phyloP scores from a whole-genome alignment of 2,329 filamentous ascomycete genomes.

The Pseudomassariella vexata region DNA sequence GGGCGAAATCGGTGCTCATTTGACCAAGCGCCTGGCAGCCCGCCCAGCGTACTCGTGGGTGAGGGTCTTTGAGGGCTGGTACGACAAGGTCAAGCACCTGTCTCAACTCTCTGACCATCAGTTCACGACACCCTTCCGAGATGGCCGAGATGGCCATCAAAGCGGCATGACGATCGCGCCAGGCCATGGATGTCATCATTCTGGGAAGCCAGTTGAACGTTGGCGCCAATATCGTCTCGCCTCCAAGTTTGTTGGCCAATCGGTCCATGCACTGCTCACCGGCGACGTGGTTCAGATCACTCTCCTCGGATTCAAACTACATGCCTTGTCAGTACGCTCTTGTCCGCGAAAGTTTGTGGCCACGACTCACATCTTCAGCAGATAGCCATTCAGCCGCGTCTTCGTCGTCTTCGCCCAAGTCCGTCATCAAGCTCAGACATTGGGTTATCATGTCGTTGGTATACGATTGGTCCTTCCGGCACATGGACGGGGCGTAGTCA shows the following conservation, averaged over 20 bases:
- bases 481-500: slow-evolving; percentile 90
- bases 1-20: slow-evolving; percentile 99
- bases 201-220: slow-evolving; percentile 96
- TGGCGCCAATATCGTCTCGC: slow-evolving; percentile 83
- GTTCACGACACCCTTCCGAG: slow-evolving; percentile 89
- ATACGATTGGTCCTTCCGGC: slow-evolving; percentile 87
- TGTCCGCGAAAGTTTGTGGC: too few relatives aligned
- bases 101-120: slow-evolving; percentile 92
- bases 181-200: slow-evolving; percentile 94
- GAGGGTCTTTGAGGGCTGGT: slow-evolving; percentile 80
- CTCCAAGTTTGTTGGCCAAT: slow-evolving; percentile 92
- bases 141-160: slow-evolving; percentile 99
- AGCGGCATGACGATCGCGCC: slow-evolving; percentile 92
- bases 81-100: slow-evolving; percentile 94
- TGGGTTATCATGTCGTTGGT: slow-evolving; percentile 97
- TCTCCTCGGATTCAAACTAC: slow-evolving; percentile 88
- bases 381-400: slow-evolving; percentile 91
- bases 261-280: slow-evolving; percentile 98
- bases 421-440: slow-evolving; percentile 96
- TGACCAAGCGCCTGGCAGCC: slow-evolving; percentile 98
- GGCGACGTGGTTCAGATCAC: slow-evolving; percentile 93
- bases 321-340: slow-evolving; percentile 21
- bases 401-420: slow-evolving; percentile 89
- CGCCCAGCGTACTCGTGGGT: slow-evolving; percentile 93
- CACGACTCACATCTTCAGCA: slow-evolving; percentile 74